These are phyloP conservation scores for Simmondsia chinensis DNA, from an alignment of 148 eudicot species.

Conservation along the genomic window DNA sequence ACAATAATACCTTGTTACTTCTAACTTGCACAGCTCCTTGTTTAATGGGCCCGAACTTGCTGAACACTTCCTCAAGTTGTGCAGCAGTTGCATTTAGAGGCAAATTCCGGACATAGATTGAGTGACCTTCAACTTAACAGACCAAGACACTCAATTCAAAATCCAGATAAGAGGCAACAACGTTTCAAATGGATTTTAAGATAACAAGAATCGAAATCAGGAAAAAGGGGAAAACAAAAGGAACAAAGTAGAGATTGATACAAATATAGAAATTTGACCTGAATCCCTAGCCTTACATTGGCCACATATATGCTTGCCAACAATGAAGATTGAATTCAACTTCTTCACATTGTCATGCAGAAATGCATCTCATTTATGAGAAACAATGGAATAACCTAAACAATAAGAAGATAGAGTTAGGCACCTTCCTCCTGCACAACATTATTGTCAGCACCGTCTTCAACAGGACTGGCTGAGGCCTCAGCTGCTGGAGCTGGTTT, in stretches of 20 bases:
- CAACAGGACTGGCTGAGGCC: slow-evolving; percentile 22
- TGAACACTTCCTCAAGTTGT: slow-evolving; percentile 57
- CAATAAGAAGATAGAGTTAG: neutral
- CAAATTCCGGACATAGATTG: slow-evolving; percentile 59
- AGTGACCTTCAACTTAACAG: slow-evolving; percentile 42
- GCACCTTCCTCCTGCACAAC: slow-evolving; percentile 32
- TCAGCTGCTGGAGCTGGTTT: slow-evolving; percentile 23
- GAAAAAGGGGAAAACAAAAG: too few species aligned
- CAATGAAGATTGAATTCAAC: too few species aligned
- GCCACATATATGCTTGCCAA: too few species aligned
- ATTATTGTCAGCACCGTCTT: slow-evolving; percentile 24
- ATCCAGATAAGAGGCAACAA: neutral
- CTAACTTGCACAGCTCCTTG: slow-evolving; percentile 68
- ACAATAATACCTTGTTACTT: slow-evolving; percentile 51
- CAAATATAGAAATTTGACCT: too few species aligned
- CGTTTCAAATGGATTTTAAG: too few species aligned
- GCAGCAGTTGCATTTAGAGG: slow-evolving; percentile 39
- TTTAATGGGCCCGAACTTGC: slow-evolving; percentile 60
- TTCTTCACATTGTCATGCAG: too few species aligned
- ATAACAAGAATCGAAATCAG: too few species aligned
- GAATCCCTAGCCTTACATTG: too few species aligned
- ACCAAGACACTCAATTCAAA: slow-evolving; percentile 5
- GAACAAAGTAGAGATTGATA: too few species aligned
- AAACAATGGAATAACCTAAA: slow-evolving; percentile 1
- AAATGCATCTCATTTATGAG: neutral